These are phyloP conservation scores for Dioszegia aurantiaca DNA, from an alignment of 768 basidiomycete species.

Conservation along the genomic window DNA sequence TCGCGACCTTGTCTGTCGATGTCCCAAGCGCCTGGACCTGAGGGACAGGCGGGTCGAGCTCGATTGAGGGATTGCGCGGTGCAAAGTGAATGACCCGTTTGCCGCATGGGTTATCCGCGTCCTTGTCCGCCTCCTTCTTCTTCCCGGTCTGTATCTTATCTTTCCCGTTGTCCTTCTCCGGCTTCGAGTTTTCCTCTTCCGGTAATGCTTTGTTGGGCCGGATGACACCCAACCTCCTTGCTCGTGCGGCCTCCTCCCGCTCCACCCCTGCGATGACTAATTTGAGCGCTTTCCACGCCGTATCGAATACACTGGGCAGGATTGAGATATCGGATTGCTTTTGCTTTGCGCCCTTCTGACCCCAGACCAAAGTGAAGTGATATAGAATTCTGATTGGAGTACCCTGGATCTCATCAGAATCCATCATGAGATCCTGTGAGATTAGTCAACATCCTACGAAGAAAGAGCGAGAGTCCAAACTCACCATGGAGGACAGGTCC, in stretches of 20 bases:
- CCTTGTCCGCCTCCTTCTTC: not conserved
- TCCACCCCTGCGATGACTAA: constrained; percentile 34
- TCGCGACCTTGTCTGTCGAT: constrained; percentile 33
- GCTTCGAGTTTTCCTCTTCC: constrained; percentile 4
- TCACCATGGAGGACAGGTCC: constrained; percentile 35
- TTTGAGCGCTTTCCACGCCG: constrained; percentile 29
- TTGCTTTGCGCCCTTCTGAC: constrained; percentile 23
- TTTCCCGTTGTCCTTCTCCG: not conserved
- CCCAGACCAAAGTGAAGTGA: constrained; percentile 42
- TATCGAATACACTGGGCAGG: constrained; percentile 36
- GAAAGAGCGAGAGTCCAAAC: constrained; percentile 6
- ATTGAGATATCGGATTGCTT: constrained; percentile 37
- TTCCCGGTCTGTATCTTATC: not conserved
- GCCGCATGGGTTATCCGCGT: too few species aligned
- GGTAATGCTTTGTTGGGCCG: constrained; percentile 6
- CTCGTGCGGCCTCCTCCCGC: constrained; percentile 28
- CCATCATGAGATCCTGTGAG: constrained; percentile 37
- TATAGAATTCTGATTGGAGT: constrained; percentile 31
- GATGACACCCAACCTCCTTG: constrained; percentile 9
- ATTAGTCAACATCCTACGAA: constrained; percentile 9
- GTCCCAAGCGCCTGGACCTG: constrained; percentile 39
- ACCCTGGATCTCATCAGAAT: constrained; percentile 28
- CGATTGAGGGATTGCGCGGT: constrained; percentile 3
- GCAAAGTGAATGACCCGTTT: not conserved
- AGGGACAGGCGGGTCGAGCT: constrained; percentile 28